phyloP scores from a whole-genome alignment of 495 filamentous ascomycete species.

The Tuber microsphaerosporum region DNA sequence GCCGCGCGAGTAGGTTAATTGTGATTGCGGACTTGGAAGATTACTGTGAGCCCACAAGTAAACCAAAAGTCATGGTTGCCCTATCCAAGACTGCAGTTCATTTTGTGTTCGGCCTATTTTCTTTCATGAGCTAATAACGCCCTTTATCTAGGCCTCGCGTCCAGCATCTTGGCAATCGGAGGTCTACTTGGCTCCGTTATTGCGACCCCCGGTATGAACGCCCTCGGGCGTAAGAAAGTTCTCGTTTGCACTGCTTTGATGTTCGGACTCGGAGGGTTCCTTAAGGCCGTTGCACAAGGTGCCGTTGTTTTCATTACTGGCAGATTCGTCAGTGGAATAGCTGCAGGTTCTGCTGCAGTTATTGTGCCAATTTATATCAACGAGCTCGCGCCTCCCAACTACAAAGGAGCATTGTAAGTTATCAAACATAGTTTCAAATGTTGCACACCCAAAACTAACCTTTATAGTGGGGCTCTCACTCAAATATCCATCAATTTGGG shows the following conservation, averaged over 20 bases:
- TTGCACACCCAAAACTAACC: neutral
- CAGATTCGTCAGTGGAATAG: constrained; percentile 71
- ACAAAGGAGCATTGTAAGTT: constrained; percentile 65
- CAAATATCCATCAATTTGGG: constrained; percentile 93
- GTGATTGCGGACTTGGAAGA: constrained; percentile 2
- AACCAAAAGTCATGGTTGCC: constrained; percentile 22
- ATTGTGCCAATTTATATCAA: constrained; percentile 95
- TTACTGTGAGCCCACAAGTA: constrained; percentile 39
- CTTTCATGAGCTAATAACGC: constrained; percentile 11
- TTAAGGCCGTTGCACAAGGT: constrained; percentile 63
- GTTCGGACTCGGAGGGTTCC: constrained; percentile 65
- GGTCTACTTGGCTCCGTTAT: constrained; percentile 75
- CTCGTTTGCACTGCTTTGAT: constrained; percentile 68
- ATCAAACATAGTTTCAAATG: neutral
- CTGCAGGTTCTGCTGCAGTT: constrained; percentile 78
- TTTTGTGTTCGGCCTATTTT: constrained; percentile 20
- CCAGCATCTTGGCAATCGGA: constrained; percentile 85
- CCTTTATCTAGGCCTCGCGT: constrained; percentile 50
- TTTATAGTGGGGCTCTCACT: constrained; percentile 64
- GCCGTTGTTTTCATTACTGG: constrained; percentile 63
- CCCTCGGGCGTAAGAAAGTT: constrained; percentile 62
- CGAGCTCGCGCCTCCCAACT: constrained; percentile 71
- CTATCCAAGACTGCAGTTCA: constrained; percentile 43
- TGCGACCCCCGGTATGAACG: constrained; percentile 64
- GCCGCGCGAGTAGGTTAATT: neutral